Conservation (phyloP, 1,139 yeast species). For the Candida tropicalis region DNA sequence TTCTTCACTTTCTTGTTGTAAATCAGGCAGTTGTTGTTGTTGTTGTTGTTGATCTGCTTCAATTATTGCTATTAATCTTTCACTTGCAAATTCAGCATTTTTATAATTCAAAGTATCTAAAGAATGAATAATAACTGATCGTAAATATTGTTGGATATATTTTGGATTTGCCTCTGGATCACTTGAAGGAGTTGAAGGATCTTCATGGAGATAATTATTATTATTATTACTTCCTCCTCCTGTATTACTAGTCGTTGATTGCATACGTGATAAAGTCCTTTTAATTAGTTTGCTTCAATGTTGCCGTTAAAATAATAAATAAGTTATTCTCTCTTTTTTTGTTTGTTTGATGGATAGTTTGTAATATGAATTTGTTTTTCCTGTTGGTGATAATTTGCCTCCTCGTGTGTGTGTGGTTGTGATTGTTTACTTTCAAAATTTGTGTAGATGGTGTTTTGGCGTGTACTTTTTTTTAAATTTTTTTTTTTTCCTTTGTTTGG, state of each 20-base stretch:
- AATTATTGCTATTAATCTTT: slow-evolving; percentile 64
- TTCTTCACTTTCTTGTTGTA: slow-evolving; percentile 20
- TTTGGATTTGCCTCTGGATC: slow-evolving; percentile 10
- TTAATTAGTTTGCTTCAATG: no score
- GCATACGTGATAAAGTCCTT: no score
- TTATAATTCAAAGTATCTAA: slow-evolving; percentile 68
- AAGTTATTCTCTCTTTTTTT: no score
- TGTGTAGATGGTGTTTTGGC: neutral
- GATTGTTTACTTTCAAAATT: no score
- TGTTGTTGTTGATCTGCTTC: slow-evolving; percentile 1
- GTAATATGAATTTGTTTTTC: no score
- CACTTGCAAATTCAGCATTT: slow-evolving; percentile 83
- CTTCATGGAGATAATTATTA: neutral
- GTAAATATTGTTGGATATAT: slow-evolving; percentile 41
- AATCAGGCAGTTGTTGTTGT: neutral
- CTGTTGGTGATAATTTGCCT: no score
- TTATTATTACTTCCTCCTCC: slow-evolving; percentile 4
- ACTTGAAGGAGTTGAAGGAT: neutral
- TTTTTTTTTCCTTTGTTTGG: neutral
- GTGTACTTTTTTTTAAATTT: neutral
- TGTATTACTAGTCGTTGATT: slow-evolving; percentile 1
- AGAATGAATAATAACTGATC: slow-evolving; percentile 65
- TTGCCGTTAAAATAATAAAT: no score
- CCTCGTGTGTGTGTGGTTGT: no score
- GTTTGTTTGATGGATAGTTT: no score